Evolutionary conservation across 2,329 filamentous ascomycete genomes (phyloP).

Genomic region (Fusarium incarnatum): DNA sequence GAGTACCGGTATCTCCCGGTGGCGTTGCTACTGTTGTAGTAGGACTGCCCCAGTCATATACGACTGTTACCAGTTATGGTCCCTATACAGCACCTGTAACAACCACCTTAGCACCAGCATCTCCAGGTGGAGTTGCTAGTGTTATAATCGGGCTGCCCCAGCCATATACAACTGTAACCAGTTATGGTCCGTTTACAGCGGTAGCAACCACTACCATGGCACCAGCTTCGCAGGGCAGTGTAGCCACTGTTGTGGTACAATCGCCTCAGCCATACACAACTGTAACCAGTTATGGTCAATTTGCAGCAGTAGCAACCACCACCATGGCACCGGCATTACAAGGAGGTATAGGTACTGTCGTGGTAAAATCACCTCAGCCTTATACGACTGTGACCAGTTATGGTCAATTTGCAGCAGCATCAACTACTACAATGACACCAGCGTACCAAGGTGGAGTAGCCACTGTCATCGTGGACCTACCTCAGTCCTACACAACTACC

Average conservation of each 20-base stretch:
- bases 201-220: neutral
- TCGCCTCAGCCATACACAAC: neutral
- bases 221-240: neutral
- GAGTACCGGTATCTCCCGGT: neutral
- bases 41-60: neutral
- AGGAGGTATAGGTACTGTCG: neutral
- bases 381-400: neutral
- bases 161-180: neutral
- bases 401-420: neutral
- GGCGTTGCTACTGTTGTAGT: neutral
- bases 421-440: neutral
- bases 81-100: neutral
- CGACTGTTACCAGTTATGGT: neutral
- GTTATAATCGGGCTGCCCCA: neutral
- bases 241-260: neutral
- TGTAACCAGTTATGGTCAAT: neutral
- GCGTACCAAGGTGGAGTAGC: too few relatives aligned
- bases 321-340: neutral
- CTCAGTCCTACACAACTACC: too few relatives aligned
- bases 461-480: too few relatives aligned
- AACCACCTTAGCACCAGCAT: neutral
- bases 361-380: neutral
- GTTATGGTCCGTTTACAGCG: neutral
- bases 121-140: neutral
- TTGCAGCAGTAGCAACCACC: neutral